Base-by-base conservation (phyloP, 2,329 filamentous ascomycete genomes). In the Arthrobotrys conoides region DNA sequence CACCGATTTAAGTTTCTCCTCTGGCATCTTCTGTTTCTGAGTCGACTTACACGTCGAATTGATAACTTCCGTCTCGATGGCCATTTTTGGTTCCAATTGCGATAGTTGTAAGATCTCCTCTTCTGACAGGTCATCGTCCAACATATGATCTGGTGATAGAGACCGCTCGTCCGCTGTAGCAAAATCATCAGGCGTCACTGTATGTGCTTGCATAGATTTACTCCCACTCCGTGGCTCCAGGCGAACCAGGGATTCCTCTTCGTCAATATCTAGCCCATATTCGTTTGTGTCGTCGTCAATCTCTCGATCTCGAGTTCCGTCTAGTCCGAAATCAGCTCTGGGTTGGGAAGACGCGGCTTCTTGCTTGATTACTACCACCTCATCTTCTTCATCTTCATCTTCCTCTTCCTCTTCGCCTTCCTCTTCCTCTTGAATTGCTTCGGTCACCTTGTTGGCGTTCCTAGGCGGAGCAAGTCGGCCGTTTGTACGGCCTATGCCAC, bases 341-440 rank as follows among this genome's bases (percentile, higher is more conserved):
- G 49, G 57, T 76, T 66, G 66, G 61, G 73, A 71, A 36, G 73
- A 71, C 33, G 67, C 66, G 49, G 57, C 61, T 71, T 77, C 67
- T 77, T 77, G 73, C 67, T 77, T 77, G 67, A 77, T 77, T 66
- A 77, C 67, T 77, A 77, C 67, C 73, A 77, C 63, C 63, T 77
- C 73, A 63, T 71, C 72, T 38, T 44, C 9, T 55, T 46, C 66
- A 2, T 68, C 20, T 24, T 22, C 33, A n/a, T n/a, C n/a, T n/a
- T n/a, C n/a, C n/a, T n/a, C n/a, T 46, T 55, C 64, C 36, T 22
- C 51, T 38, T 66, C 66, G 24, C n/a, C n/a, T n/a, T n/a, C n/a
- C n/a, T 67, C 51, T 24, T 71, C 48, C 16, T 61, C 41, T 63
- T 44, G 20, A 22, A 18, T 30, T 5, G 24, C n/a, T 38, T 38